Evolutionary conservation across 495 filamentous ascomycete genomes (phyloP).

Genomic region (Neurospora terricola): DNA sequence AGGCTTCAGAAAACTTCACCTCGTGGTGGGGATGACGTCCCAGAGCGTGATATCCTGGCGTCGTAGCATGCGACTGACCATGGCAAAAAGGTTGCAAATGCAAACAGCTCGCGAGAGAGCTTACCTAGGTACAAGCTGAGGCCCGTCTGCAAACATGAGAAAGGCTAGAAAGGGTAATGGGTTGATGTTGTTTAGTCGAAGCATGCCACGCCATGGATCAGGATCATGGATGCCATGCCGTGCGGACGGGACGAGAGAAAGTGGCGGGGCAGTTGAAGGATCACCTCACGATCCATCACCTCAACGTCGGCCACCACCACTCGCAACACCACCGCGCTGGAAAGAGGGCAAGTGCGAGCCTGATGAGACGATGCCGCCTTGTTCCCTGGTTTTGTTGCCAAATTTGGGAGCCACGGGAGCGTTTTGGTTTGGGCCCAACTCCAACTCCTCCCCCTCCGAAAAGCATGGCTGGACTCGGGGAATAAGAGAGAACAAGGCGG

Average conservation of each 20-base stretch:
- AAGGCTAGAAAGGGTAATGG: neutral
- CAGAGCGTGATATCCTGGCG: neutral
- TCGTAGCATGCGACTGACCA: neutral
- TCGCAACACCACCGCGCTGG: neutral
- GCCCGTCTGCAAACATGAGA: neutral
- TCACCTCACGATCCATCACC: neutral
- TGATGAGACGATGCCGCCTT: neutral
- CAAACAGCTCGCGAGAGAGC: neutral
- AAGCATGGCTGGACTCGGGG: neutral
- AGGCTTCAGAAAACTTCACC: neutral
- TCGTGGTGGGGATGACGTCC: neutral
- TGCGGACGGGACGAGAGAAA: neutral
- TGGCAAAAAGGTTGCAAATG: neutral
- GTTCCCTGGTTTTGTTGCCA: neutral
- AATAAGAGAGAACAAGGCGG: neutral
- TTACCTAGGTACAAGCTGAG: neutral
- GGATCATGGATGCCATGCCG: neutral
- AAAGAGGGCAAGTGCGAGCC: neutral
- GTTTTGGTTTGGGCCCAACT: neutral
- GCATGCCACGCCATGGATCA: neutral
- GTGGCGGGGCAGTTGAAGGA: neutral
- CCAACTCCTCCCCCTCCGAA: neutral
- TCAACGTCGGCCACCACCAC: neutral
- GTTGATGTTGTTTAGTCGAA: neutral
- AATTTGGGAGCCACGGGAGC: neutral